These are phyloP conservation scores for Aureobasidium mangrovei DNA, from an alignment of 2,329 filamentous ascomycete species.

Conservation along the genomic window DNA sequence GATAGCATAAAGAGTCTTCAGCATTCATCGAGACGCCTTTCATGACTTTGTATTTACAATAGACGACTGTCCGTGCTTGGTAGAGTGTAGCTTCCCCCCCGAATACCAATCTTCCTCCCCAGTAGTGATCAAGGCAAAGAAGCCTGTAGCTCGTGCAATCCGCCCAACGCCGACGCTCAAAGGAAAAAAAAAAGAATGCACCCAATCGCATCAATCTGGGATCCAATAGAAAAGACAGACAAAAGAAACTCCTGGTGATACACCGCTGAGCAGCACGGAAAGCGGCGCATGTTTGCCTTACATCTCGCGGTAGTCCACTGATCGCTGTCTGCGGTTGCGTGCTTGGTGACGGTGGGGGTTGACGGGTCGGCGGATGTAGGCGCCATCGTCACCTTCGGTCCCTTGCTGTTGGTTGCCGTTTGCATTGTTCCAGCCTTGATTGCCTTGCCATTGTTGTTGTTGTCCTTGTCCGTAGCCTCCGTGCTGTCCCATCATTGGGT, in stretches of 20 bases:
- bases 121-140: background rate
- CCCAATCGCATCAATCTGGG: background rate
- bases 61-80: background rate
- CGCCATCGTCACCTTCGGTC: conserved; percentile 57
- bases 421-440: conserved; percentile 27
- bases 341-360: conserved; percentile 89
- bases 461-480: conserved; percentile 17
- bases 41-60: conserved; percentile 3
- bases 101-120: background rate
- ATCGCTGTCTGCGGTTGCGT: conserved; percentile 61
- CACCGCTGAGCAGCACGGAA: background rate
- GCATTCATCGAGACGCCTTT: background rate
- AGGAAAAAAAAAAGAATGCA: background rate
- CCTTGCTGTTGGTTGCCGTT: conserved; percentile 20
- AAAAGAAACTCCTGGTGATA: background rate
- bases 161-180: conserved; percentile 8
- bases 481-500: conserved; percentile 17
- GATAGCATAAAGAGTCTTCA: too few species aligned
- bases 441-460: conserved; percentile 21
- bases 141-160: background rate
- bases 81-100: background rate
- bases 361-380: conserved; percentile 91
- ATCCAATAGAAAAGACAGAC: conserved; percentile 1
- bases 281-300: conserved; percentile 28
- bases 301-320: conserved; percentile 84